Base-by-base conservation (phyloP, 1,139 yeast genomes). In the Lipomyces yarrowii region DNA sequence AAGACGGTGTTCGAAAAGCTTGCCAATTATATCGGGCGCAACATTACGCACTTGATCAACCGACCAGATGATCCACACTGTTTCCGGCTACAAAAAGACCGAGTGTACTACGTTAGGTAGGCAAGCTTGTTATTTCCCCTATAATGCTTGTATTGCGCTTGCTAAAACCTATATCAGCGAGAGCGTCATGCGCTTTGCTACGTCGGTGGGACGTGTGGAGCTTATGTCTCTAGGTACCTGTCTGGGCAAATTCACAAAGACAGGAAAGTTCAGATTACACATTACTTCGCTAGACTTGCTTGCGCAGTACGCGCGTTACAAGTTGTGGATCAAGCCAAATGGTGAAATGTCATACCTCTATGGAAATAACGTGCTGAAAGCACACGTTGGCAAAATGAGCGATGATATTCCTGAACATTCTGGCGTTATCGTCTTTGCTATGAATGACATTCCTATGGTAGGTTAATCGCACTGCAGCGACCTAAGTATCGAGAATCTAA, bases 281-380 rank as follows among this genome's bases (percentile, higher is more conserved):
- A 88, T 96, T 69, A 94, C 99, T n/a, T 84, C 98, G 4, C 84
- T 94, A 71, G 87, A 90, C 64, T 85, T 91, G 71, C 80, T 94
- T 68, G 88, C 97, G 5, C 89, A 90, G 74, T 89, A 89, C 76
- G 98, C 99, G 60, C 91, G 90, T 77, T 92, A 88, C 81, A 94
- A 94, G 80, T 83, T 94, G 57, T 96, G 99, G 99, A 91, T 94
- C 79, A 96, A 96, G 78, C 87, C 87, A 62, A 94, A 94, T 75
- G 99, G 99, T 73, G 99, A 94, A 79, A 96, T 96, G 99, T 98
- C 99, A 10, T 96, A 88, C 77, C 81, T 94, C 71, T 94, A 96
- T 75, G 99, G 99, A 56, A 94, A 94, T 80, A 97, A 94, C 77
- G 96, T 94, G 32, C 83, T 94, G 73, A 96, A 96, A 77, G 99